Evolutionary conservation across 2,329 filamentous ascomycete species (phyloP).

Genomic region (Colletotrichum trifolii): DNA sequence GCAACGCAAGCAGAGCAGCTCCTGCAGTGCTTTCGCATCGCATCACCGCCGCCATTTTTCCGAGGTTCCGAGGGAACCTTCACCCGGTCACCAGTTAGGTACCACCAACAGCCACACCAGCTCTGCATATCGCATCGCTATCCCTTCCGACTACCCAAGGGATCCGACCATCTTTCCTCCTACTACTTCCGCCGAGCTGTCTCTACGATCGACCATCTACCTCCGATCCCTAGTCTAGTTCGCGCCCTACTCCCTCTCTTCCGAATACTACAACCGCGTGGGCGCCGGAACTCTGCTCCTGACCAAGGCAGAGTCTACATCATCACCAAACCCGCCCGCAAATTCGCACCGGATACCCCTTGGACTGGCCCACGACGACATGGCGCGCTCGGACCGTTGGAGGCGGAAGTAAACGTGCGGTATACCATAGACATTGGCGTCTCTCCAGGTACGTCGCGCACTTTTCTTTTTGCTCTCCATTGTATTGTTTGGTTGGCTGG

Average conservation of each 20-base stretch:
- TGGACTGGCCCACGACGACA: conserved; percentile 27
- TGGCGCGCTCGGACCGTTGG: conserved; percentile 37
- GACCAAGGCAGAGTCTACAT: conserved; percentile 23
- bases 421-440: conserved; percentile 30
- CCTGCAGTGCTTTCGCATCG: too few relatives aligned
- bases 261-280: conserved; percentile 10
- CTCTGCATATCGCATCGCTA: neutral
- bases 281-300: conserved; percentile 32
- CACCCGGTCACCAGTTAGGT: conserved; percentile 3
- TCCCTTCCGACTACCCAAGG: conserved; percentile 24
- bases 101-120: neutral
- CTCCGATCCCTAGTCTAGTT: too few relatives aligned
- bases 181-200: neutral
- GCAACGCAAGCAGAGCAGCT: too few relatives aligned
- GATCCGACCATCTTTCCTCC: conserved; percentile 20
- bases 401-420: conserved; percentile 35
- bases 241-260: neutral
- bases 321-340: conserved; percentile 13
- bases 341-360: conserved; percentile 5
- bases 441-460: conserved; percentile 29
- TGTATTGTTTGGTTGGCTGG: conserved; percentile 5
- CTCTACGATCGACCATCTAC: conserved; percentile 1
- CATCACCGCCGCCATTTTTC: conserved; percentile 19
- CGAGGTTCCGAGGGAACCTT: conserved; percentile 9
- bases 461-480: neutral